Percentiles rank a stretch among this genome's conserved stretches.
phyloP scores from a whole-genome alignment of 139 green algal genomes.

The Tetradesmus lagerheimii region DNA sequence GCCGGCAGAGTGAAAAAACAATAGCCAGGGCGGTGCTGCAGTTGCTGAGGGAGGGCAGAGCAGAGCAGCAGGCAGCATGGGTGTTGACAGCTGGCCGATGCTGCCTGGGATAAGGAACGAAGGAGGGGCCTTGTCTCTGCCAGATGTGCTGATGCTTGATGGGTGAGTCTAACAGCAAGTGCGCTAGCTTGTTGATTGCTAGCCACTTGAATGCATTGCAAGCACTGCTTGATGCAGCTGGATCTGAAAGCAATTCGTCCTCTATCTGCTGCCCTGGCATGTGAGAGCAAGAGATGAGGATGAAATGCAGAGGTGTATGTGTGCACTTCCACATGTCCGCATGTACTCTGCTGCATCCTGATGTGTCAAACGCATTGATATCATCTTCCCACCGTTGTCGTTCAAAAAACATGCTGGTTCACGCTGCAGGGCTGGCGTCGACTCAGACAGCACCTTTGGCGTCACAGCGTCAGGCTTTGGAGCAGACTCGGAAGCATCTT shows the following conservation, averaged over 20 bases:
- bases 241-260: no score
- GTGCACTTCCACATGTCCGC: no score
- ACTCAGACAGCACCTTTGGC: neutral
- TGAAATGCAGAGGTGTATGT: no score
- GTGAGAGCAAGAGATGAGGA: no score
- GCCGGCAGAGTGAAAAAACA: neutral
- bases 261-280: no score
- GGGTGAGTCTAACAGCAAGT: neutral
- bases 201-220: neutral
- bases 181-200: no score
- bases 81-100: neutral
- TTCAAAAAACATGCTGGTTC: no score
- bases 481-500: neutral
- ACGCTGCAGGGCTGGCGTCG: neutral
- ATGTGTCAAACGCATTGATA: no score
- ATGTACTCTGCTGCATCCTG: no score
- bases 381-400: no score
- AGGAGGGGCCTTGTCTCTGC: neutral
- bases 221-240: neutral
- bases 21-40: neutral
- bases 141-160: neutral
- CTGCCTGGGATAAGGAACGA: neutral
- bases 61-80: neutral
- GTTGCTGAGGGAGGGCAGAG: neutral
- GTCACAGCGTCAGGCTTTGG: neutral